These are phyloP conservation scores for Lactifluus subvellereus DNA, from an alignment of 768 basidiomycete species.

Conservation along the genomic window DNA sequence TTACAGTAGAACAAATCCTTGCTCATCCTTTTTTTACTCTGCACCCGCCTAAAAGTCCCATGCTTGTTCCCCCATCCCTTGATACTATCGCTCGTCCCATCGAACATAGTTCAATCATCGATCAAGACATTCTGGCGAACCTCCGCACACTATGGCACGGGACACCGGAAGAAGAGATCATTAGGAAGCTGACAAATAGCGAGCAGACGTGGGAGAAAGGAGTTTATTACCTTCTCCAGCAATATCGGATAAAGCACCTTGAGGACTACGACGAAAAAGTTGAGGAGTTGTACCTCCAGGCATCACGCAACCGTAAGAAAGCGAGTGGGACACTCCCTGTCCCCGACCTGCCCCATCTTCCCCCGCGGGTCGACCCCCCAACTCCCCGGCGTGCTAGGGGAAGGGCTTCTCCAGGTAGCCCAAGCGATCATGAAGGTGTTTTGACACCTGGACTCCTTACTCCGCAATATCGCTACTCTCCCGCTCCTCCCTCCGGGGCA, in stretches of 20 bases:
- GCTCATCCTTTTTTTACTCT: slow-evolving; percentile 73
- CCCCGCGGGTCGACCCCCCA: slow-evolving; percentile 51
- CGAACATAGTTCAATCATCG: slow-evolving; percentile 57
- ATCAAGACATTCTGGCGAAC: slow-evolving; percentile 86
- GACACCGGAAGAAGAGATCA: slow-evolving; percentile 65
- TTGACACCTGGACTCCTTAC: slow-evolving; percentile 17
- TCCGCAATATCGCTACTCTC: slow-evolving; percentile 21
- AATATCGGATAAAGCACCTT: slow-evolving; percentile 70
- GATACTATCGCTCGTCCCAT: slow-evolving; percentile 68
- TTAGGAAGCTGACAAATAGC: slow-evolving; percentile 54
- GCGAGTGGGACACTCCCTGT: slow-evolving; percentile 29
- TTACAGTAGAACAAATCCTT: slow-evolving; percentile 78
- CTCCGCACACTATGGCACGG: slow-evolving; percentile 89
- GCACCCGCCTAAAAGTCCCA: slow-evolving; percentile 41
- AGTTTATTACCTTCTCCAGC: slow-evolving; percentile 84
- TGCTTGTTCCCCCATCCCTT: slow-evolving; percentile 49
- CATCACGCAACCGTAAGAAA: slow-evolving; percentile 34
- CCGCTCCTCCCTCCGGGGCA: background rate
- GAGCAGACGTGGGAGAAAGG: slow-evolving; percentile 93
- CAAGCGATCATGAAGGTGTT: slow-evolving; percentile 21
- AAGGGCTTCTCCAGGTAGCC: slow-evolving; percentile 17
- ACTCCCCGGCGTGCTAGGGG: slow-evolving; percentile 53
- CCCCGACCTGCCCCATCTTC: slow-evolving; percentile 31
- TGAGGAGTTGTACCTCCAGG: slow-evolving; percentile 30
- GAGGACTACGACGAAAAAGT: slow-evolving; percentile 60